Base-by-base conservation (phyloP, 179 eudicot species). In the Beta macrorhiza region DNA sequence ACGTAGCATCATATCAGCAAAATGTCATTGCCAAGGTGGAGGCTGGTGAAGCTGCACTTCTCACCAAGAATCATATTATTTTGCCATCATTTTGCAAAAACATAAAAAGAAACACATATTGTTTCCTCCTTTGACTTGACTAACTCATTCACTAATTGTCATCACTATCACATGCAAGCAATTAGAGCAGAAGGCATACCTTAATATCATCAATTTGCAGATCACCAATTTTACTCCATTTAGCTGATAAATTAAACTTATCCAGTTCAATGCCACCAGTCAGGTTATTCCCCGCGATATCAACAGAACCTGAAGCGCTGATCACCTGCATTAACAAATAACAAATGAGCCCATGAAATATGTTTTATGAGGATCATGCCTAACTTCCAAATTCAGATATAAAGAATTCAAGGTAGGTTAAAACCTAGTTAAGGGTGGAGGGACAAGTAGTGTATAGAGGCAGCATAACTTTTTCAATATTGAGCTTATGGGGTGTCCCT, bases 161-260 rank as follows among this genome's bases (percentile, higher is more conserved):
- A 12, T 4, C 49, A 22, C 16, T 45, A 4, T 2, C 20, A 72
- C 32, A 49, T 56, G 62, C 70, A 78, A 67, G 52, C 53, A 49
- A 68, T 0, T 19, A 71, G 58, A 80, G 55, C 45, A 52, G 45
- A 77, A 42, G 15, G 1, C 71, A 7, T 88, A 88, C 90, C 88
- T 86, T 77, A 72, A 88, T 80, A 20, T 68, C 71, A 57, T 86
- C 81, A 57, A 86, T 81, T 29, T 80, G 81, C 52, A 86, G 65
- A 67, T 86, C 81, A 51, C 88, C 90, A 65, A 88, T 63, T 69
- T 88, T 84, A 84, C 97, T 95, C 98, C 98, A 95, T 82, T 92
- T 90, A 69, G 86, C 87, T 72, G 90, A 85, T 87, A 92, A 83
- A 55, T 86, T 80, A 73, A 95, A 85, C 67, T 88, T 85, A 59